Evolutionary conservation across 2,329 filamentous ascomycete species (phyloP).

Genomic region (Fusarium liriodendri): DNA sequence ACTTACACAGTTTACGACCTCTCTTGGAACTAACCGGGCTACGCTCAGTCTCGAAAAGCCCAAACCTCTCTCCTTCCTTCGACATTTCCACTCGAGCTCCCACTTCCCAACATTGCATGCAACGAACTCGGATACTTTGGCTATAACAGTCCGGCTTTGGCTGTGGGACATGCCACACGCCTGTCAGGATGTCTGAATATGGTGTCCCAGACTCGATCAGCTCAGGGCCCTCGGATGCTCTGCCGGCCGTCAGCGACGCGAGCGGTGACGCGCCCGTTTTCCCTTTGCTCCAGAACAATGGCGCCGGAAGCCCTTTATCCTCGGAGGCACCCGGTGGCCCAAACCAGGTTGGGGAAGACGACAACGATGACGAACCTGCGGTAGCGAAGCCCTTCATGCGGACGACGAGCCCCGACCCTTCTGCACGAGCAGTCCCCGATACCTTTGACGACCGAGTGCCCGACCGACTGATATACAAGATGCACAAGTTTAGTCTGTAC

Average conservation of each 20-base stretch:
- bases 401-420: constrained; percentile 63
- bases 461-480: constrained; percentile 66
- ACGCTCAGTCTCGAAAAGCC: background rate
- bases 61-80: background rate
- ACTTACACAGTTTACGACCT: background rate
- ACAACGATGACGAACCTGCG: constrained; percentile 69
- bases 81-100: background rate
- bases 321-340: constrained; percentile 40
- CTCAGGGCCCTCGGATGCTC: constrained; percentile 22
- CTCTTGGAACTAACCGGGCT: background rate
- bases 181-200: constrained; percentile 41
- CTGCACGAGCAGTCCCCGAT: constrained; percentile 44
- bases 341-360: constrained; percentile 53
- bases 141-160: background rate
- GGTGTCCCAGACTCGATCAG: constrained; percentile 38
- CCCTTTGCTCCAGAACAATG: constrained; percentile 52
- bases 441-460: constrained; percentile 48
- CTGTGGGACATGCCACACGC: constrained; percentile 19
- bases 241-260: constrained; percentile 29
- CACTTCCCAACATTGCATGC: constrained; percentile 2
- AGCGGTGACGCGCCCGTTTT: constrained; percentile 46
- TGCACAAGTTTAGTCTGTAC: constrained; percentile 98
- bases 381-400: constrained; percentile 69
- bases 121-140: background rate
- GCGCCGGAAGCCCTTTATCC: constrained; percentile 43